Evolutionary conservation across 805 yeast species (phyloP), one percentile per base, ranked within the genome.

Genomic region (Starmerella khaoyaiensis): DNA sequence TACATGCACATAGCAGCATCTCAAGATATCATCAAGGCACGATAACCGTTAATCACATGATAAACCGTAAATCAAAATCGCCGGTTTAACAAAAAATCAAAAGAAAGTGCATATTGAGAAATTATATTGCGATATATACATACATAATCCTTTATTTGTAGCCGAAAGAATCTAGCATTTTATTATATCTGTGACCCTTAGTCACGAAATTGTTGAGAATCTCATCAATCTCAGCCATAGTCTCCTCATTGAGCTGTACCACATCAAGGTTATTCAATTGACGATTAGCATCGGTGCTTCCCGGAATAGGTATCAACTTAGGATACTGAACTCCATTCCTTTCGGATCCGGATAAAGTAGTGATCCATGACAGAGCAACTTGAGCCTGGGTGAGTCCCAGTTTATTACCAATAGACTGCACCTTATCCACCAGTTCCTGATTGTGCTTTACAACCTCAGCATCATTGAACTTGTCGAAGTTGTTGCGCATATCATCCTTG

Each of bases 261-360:
- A 32, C 44, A 4, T 63, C 58, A 46, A 70, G 62, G 59, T 82
- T 84, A 53, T 72, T 79, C 32, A 65, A 63, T 14, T 78, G 72
- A 55, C 81, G 74, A 9, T 57, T 62, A 3, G 60, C 55, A 26
- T 75, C 69, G 5, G 83, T 68, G 3, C 81, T 76, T 36, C 86
- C 76, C 16, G 95, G 94, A 54, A 84, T 79, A 23, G 94, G 93
- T 31, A 84, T 52, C 30, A 81, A 65, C 41, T 60, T 63, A 19
- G 84, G 70, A 40, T 62, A 61, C 39, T 59, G 58, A n/a, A 48
- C 37, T 9, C 44, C 47, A 27, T 48, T 35, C 19, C 15, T 14
- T 5, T 12, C 27, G 19, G 19, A 26, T 21, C 28, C 25, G 7
- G 62, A 55, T 48, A 54, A 63, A 36, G 69, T 65, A 37, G 67